These are phyloP conservation scores for Coemansia aciculifera DNA, from an alignment of 192 early-diverging fungal species.

Conservation along the genomic window DNA sequence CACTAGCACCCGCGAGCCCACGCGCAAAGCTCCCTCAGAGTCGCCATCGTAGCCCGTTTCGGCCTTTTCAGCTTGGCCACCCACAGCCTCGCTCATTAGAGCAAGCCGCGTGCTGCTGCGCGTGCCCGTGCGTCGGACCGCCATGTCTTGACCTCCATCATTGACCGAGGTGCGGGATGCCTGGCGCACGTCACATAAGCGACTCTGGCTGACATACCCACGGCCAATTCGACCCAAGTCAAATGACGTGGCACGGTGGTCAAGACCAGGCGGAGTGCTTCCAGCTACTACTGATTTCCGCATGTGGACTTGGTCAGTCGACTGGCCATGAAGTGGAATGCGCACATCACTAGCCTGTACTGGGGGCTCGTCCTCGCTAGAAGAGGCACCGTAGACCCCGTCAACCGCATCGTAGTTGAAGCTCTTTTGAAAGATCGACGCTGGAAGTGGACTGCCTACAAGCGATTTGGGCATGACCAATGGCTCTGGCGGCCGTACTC, in stretches of 20 bases:
- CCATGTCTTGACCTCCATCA: neutral
- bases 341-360: neutral
- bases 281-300: neutral
- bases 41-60: conserved; percentile 55
- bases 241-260: conserved; percentile 51
- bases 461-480: neutral
- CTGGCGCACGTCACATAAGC: neutral
- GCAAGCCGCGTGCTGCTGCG: conserved; percentile 29
- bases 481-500: neutral
- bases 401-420: conserved; percentile 13
- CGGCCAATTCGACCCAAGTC: conserved; percentile 43
- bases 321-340: neutral
- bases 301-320: neutral
- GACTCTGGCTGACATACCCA: neutral
- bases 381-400: conserved; percentile 29
- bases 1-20: conserved; percentile 26
- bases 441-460: conserved; percentile 26
- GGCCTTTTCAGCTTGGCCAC: conserved; percentile 8
- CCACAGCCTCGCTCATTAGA: neutral
- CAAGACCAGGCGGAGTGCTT: conserved; percentile 13
- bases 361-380: conserved; percentile 23
- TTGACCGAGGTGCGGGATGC: neutral
- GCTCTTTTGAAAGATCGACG: conserved; percentile 32
- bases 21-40: conserved; percentile 31
- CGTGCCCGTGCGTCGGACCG: conserved; percentile 8